phyloP scores from a whole-genome alignment of 495 filamentous ascomycete genomes.

The Alectoria sarmentosa region DNA sequence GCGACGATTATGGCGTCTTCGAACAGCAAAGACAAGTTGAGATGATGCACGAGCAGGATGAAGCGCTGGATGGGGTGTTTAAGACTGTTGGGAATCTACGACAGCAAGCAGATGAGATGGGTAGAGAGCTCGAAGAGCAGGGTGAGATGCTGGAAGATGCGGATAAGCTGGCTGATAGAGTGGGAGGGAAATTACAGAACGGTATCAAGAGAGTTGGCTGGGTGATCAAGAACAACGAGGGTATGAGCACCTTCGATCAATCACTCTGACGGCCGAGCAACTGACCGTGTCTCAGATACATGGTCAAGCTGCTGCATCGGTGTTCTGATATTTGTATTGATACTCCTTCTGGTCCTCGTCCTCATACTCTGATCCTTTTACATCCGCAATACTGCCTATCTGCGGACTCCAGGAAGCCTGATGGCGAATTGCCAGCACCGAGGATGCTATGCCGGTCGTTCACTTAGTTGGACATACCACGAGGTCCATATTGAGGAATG shows the following conservation, averaged over 20 bases:
- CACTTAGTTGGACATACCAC: not conserved
- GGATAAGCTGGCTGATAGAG: constrained; percentile 74
- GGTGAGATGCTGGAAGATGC: constrained; percentile 70
- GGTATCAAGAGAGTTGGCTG: constrained; percentile 79
- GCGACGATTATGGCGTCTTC: constrained; percentile 72
- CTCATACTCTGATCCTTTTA: constrained; percentile 44
- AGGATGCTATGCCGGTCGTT: not conserved
- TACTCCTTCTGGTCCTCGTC: constrained; percentile 72
- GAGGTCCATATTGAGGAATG: not conserved
- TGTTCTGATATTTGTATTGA: constrained; percentile 74
- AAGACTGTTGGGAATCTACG: constrained; percentile 84
- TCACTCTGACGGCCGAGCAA: constrained; percentile 17
- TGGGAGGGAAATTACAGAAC: constrained; percentile 75
- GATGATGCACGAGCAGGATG: constrained; percentile 93
- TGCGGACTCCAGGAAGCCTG: not conserved
- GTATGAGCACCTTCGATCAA: constrained; percentile 32
- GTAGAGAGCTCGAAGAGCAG: constrained; percentile 91
- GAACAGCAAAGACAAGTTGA: constrained; percentile 87
- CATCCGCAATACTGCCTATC: too few relatives aligned
- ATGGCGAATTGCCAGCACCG: not conserved
- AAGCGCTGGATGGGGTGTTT: constrained; percentile 87
- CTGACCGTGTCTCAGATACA: constrained; percentile 49
- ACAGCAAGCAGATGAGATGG: constrained; percentile 90
- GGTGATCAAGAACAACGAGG: constrained; percentile 89
- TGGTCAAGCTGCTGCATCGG: constrained; percentile 90